Evolutionary conservation across 2,329 filamentous ascomycete species (phyloP), one percentile per base, ranked within the genome.

Genomic region (Whalleya microplaca): DNA sequence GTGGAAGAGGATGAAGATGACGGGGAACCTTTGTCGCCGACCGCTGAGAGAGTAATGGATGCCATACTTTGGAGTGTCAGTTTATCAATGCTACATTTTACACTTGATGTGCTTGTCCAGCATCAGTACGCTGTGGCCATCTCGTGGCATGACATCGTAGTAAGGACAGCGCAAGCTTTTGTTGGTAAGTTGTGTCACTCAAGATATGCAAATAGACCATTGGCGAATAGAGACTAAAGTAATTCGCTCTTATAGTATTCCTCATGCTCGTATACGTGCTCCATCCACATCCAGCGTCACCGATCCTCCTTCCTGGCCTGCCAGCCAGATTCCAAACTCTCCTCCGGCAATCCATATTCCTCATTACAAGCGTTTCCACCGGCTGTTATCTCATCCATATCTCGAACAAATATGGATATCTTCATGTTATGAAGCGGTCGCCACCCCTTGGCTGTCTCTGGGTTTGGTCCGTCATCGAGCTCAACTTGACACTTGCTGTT

Each of bases 401-500:
- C 51, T 92, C 90, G 21, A 98, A 97, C 68, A 82, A 79, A 27
- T 84, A 87, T 63, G 85, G 88, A 3, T 98, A 97, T 68, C 86
- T 96, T 65, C 89, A 90, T 6, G 87, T 96, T 19, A 93, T 98
- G 91, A 96, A 96, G 77, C 87, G 86, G 61, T 90, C 92, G 0
- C 95, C 95, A n/a, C 87, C 92, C 4, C 73, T 97, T 14, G 95
- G 92, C 0, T 94, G 91, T 41, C 73, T 98, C 18, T 98, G 94
- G 93, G 83, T 98, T 3, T 98, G 94, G 92, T 86, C 89, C 29
- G 88, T 98, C 20, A 82, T 98, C 18, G 95, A 99, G 76, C 82
- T 97, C 75, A 83, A 91, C 53, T 77, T 96, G 41, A 68, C 79
- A 0, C 86, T 84, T 67, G 90, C 90, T 0, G 76, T 88, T 1